Evolutionary conservation across 345 rosid species (phyloP), one percentile per base, ranked within the genome.

Genomic region (Eucalyptus marginata): DNA sequence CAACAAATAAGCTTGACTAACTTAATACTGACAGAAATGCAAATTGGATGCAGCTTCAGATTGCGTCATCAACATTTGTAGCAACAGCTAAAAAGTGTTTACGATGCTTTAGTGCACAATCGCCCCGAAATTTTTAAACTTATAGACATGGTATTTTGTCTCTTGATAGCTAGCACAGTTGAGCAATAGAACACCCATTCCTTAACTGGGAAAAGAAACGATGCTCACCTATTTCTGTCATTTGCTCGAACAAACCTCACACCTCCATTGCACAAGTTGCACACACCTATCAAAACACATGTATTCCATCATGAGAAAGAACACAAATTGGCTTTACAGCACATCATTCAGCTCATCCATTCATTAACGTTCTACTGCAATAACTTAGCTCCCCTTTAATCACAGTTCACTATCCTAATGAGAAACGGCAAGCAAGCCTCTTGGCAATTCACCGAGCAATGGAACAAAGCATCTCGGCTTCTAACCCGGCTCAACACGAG

Each of bases 241-340:
- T 96, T 95, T 68, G 94, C 90, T 64, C 95, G 96, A 62, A 96
- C 99, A 89, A 97, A 94, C 87, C 92, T 94, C 89, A 96, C 99
- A 15, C 99, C 99, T 58, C 98, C 99, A 90, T 96, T 97, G 92
- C 99, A 97, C 11, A 96, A 93, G 91, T 97, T 96, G 91, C 99
- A 97, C 87, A 96, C 97, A 33, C 98, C 98, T 97, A 89, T 81
- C 76, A 31, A 88, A 36, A 40, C 3, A 62, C 33, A 89, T 0
- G 84, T 18, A 81, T 27, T 8, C 88, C 47, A 59, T 49, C 40
- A 79, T 22, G 49, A 10, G 22, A 79, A 46, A 49, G 46, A 47
- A 52, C 46, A 0, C 43, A 50, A 36, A 18, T 49, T 27, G 49
- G 54, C 9, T 27, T 47, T 15, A 87, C 25, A 29, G 51, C 14